Evolutionary conservation across 352 stramenopile species (phyloP).

Genomic region (Phytophthora palmivora): DNA sequence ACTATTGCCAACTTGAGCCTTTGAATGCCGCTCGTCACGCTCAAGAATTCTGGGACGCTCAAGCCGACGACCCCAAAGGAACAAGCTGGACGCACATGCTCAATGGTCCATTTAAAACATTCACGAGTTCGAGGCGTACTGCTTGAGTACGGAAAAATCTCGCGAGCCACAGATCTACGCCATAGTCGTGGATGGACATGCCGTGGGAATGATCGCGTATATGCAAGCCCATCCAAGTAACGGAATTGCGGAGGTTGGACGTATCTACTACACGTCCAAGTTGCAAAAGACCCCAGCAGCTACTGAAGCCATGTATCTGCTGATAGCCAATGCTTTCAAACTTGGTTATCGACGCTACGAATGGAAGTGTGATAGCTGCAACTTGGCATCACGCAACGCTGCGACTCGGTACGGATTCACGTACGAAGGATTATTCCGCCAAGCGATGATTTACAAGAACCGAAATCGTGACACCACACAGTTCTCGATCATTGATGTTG

Average conservation of each 20-base stretch:
- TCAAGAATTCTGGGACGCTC: constrained; percentile 21
- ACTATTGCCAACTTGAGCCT: constrained; percentile 29
- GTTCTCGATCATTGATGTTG: constrained; percentile 31
- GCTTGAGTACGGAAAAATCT: constrained; percentile 1
- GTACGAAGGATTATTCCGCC: constrained; percentile 29
- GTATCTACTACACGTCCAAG: constrained; percentile 16
- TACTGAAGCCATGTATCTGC: constrained; percentile 24
- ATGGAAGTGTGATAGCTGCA: constrained; percentile 33
- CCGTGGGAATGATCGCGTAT: constrained; percentile 24
- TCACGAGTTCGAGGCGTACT: constrained; percentile 19
- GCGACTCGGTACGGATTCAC: constrained; percentile 20
- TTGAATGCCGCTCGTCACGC: constrained; percentile 14
- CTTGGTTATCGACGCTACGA: constrained; percentile 29
- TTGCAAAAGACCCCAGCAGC: constrained; percentile 19
- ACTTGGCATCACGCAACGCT: constrained; percentile 14
- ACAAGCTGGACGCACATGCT: constrained; percentile 22
- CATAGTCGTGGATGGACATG: constrained; percentile 16
- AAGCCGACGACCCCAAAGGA: constrained; percentile 14
- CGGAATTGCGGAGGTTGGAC: constrained; percentile 20
- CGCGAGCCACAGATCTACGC: constrained; percentile 22
- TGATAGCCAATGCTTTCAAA: constrained; percentile 18
- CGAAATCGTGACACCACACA: constrained; percentile 24
- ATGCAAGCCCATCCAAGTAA: constrained; percentile 15
- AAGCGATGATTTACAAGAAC: constrained; percentile 23
- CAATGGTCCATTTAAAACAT: constrained; percentile 17